Percentiles rank a stretch among this genome's conserved stretches.
Conservation (phyloP, 345 rosid species). For the Excoecaria cochinchinensis region DNA sequence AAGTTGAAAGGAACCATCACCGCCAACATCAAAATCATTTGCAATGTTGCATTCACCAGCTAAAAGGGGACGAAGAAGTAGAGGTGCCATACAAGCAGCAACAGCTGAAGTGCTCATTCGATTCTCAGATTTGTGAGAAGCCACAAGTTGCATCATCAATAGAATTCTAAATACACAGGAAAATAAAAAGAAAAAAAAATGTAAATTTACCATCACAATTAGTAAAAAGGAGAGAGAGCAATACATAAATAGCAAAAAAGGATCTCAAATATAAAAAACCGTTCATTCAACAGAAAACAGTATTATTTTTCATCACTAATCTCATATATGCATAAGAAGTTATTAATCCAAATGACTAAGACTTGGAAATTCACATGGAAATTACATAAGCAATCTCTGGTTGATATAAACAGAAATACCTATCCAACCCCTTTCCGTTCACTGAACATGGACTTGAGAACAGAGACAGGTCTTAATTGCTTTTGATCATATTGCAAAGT, state of each 20-base stretch:
- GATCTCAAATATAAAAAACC: not conserved
- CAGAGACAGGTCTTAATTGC: not conserved
- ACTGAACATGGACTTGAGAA: not conserved
- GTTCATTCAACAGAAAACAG: not conserved
- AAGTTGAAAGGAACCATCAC: conserved; percentile 91
- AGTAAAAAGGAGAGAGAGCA: not conserved
- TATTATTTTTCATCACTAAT: not conserved
- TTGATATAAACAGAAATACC: not conserved
- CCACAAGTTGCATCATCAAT: conserved; percentile 83
- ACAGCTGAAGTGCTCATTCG: conserved; percentile 97
- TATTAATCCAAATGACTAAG: not conserved
- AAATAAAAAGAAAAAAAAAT: conserved; percentile 6
- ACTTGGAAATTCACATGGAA: not conserved
- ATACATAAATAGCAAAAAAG: conserved; percentile 8
- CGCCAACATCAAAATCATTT: conserved; percentile 84
- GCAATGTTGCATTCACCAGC: conserved; percentile 97
- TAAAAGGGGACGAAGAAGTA: conserved; percentile 96
- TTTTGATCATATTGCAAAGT: not conserved
- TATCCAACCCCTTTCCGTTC: no score
- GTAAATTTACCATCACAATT: not conserved
- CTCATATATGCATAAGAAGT: not conserved
- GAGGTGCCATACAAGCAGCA: conserved; percentile 99
- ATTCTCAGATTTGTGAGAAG: conserved; percentile 71
- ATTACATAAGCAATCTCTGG: not conserved
- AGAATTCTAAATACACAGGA: conserved; percentile 66